These are phyloP conservation scores for Tricholoma matsutake DNA, from an alignment of 768 basidiomycete species.

Conservation along the genomic window DNA sequence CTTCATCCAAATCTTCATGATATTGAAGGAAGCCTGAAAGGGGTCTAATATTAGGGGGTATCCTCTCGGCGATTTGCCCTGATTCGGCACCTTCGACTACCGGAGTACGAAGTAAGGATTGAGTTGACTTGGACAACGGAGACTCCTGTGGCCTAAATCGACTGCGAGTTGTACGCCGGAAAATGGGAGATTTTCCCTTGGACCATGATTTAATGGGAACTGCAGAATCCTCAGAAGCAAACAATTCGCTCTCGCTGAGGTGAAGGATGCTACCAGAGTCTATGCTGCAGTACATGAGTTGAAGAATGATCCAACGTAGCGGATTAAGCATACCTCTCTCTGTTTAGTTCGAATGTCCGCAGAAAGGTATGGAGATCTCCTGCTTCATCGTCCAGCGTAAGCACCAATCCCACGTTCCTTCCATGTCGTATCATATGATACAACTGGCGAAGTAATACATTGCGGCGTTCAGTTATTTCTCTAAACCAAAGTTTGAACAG, in stretches of 20 bases:
- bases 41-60: neutral
- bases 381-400: conserved; percentile 37
- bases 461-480: conserved; percentile 59
- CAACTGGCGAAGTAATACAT: conserved; percentile 71
- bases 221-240: neutral
- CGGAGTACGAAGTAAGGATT: neutral
- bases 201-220: neutral
- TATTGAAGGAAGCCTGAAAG: conserved; percentile 2
- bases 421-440: conserved; percentile 60
- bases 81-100: neutral
- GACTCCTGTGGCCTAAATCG: conserved; percentile 6
- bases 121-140: conserved; percentile 10
- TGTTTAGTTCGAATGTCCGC: conserved; percentile 51
- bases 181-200: neutral
- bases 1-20: conserved; percentile 24
- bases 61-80: neutral
- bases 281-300: conserved; percentile 27
- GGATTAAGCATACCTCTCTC: conserved; percentile 38
- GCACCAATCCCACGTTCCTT: conserved; percentile 39
- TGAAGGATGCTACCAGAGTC: conserved; percentile 39
- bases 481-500: conserved; percentile 32
- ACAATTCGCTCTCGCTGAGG: conserved; percentile 29
- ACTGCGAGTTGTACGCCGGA: neutral
- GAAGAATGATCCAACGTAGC: conserved; percentile 4
- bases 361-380: conserved; percentile 50